These are phyloP conservation scores for Cornus controversa DNA, from an alignment of 148 eudicot genomes.

Conservation along the genomic window DNA sequence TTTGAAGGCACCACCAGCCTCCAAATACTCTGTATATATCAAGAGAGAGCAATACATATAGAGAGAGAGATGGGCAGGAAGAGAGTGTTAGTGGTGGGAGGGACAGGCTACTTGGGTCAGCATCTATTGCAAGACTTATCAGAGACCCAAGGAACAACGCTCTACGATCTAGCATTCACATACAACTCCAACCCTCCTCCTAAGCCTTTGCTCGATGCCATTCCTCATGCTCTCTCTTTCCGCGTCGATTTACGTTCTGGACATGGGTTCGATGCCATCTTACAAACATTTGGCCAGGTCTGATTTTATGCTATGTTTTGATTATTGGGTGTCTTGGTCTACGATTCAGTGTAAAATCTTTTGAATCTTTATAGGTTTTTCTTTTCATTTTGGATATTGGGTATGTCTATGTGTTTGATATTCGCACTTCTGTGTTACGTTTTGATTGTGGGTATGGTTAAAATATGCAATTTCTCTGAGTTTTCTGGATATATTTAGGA, in stretches of 20 bases:
- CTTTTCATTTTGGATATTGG: not conserved
- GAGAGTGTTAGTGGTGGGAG: constrained; percentile 67
- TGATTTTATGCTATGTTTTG: not conserved
- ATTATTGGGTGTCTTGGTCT: not conserved
- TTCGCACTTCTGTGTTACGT: no score
- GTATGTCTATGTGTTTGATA: not conserved
- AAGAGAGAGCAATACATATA: no score
- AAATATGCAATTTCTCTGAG: no score
- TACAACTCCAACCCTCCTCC: constrained; percentile 60
- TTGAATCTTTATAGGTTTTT: not conserved
- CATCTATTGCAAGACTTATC: constrained; percentile 50
- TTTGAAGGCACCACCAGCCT: no score
- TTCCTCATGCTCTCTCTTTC: constrained; percentile 55
- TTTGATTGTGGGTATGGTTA: no score
- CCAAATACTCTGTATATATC: no score
- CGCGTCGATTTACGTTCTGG: constrained; percentile 53
- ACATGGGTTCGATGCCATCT: constrained; percentile 55
- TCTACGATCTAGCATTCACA: constrained; percentile 57
- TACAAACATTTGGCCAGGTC: constrained; percentile 67
- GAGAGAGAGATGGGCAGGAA: constrained; percentile 35
- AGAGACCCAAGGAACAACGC: constrained; percentile 15
- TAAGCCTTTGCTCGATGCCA: constrained; percentile 42
- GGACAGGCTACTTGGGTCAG: constrained; percentile 89
- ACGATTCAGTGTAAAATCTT: not conserved
- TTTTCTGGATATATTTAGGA: no score